These are phyloP conservation scores for Aquilaria sinensis DNA, from an alignment of 345 rosid species.

Conservation along the genomic window DNA sequence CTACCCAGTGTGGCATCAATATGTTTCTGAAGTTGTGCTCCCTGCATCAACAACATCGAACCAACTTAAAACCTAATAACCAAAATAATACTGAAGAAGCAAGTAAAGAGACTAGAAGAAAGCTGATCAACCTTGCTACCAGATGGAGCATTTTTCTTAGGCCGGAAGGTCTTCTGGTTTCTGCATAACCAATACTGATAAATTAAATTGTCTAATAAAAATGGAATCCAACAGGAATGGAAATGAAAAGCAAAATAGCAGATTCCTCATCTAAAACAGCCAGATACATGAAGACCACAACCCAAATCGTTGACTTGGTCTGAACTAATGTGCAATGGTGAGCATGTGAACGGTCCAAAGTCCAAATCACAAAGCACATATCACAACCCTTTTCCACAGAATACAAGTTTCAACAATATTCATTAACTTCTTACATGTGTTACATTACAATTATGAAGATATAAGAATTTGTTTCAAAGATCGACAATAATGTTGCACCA, in stretches of 20 bases:
- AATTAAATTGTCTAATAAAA: background rate
- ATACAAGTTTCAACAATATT: too few species aligned
- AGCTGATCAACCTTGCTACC: constrained; percentile 49
- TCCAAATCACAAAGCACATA: background rate
- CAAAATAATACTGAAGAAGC: background rate
- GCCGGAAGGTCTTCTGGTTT: constrained; percentile 67
- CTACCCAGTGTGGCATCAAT: constrained; percentile 71
- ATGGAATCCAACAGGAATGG: too few species aligned
- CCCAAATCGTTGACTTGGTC: background rate
- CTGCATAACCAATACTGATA: constrained; percentile 18
- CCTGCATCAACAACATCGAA: constrained; percentile 23
- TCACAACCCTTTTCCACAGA: too few species aligned
- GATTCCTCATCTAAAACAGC: too few species aligned
- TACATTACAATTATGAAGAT: too few species aligned
- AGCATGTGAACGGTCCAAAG: background rate
- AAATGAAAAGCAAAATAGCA: background rate
- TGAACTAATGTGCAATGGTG: background rate
- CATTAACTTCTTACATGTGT: too few species aligned
- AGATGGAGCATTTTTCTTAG: constrained; percentile 65
- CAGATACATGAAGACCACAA: background rate
- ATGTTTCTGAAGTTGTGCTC: constrained; percentile 60
- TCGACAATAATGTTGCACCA: too few species aligned
- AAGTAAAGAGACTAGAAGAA: background rate
- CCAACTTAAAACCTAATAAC: background rate
- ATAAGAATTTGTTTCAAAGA: too few species aligned